Percentiles rank a stretch among this genome's conserved stretches.
phyloP scores from a whole-genome alignment of 176 grass and related monocot genomes.

The Hyparrhenia diplandra region DNA sequence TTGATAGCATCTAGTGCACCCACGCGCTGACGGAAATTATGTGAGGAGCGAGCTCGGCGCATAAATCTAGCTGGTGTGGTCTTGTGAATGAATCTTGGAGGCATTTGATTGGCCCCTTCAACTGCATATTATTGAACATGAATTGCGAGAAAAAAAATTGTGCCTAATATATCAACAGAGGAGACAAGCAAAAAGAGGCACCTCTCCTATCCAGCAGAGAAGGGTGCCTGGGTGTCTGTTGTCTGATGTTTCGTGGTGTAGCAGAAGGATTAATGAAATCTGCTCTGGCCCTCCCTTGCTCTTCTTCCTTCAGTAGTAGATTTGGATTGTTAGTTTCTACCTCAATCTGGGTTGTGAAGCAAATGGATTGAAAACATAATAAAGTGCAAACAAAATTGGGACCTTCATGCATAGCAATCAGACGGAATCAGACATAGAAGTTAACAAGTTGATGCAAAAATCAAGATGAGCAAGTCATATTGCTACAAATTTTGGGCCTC shows the following conservation, averaged over 20 bases:
- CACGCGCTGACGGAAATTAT: constrained; percentile 20
- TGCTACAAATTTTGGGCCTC: not conserved
- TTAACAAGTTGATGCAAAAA: constrained; percentile 1
- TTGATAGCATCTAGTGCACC: constrained; percentile 45
- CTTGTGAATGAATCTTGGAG: constrained; percentile 41
- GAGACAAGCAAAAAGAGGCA: constrained; percentile 11
- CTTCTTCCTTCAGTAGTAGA: constrained; percentile 32
- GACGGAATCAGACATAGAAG: not conserved
- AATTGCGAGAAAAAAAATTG: constrained; percentile 10
- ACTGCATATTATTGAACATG: constrained; percentile 31
- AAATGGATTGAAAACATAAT: constrained; percentile 3
- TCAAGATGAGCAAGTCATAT: not conserved
- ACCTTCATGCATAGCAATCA: not conserved
- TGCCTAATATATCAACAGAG: not conserved
- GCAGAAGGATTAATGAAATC: constrained; percentile 38
- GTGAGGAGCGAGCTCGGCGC: constrained; percentile 36
- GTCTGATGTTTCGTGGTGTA: constrained; percentile 33
- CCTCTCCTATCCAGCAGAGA: constrained; percentile 37
- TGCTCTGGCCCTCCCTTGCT: constrained; percentile 27
- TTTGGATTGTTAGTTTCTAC: not conserved
- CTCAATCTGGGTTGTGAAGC: not conserved
- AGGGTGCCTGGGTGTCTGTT: constrained; percentile 40
- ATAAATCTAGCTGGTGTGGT: constrained; percentile 46
- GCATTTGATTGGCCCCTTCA: constrained; percentile 30
- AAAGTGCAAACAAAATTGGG: not conserved